Evolutionary conservation across 75 land plant genomes (phyloP), one percentile per base, ranked within the genome.

Genomic region (Picea glauca): DNA sequence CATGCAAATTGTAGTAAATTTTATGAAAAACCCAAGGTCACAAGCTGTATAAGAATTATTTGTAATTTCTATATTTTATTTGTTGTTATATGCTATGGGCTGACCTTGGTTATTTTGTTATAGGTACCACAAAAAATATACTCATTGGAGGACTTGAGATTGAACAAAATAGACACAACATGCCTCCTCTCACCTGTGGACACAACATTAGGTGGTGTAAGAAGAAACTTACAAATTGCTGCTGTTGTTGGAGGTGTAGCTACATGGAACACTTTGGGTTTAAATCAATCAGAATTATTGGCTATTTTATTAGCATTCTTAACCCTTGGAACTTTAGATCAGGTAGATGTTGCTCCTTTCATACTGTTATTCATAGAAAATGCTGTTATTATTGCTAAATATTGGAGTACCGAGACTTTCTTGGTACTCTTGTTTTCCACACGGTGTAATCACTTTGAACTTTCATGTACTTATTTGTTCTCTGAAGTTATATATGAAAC

Each of bases 71-170:
- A 18, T 70, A 13, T 46, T 43, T 70, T 40, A 66, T 18, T 15
- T 66, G 26, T 8, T 43, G n/a, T 8, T 70, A 12, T 21, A 70
- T n/a, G 20, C 13, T 38, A 43, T 2, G 21, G 74, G n/a, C 54
- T 70, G 12, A 43, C 13, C 40, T 30, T 43, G 62, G n/a, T 62
- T 62, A 9, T 9, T 76, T 56, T 70, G 46, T 4, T 58, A 46
- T 33, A 80, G 83, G 87, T 86, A 17, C 88, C 88, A n/a, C 83
- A 80, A 60, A 81, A 87, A 43, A 14, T 77, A 14, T 86, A 84
- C 77, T 62, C 87, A 33, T 63, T 86, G 18, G 83, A 85, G 58
- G 87, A 86, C n/a, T 54, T 86, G 61, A 65, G 80, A 43, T 50
- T 86, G 60, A 84, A 86, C 46, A 77, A 80, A 58, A 86, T 86